Evolutionary conservation across 2,329 filamentous ascomycete genomes (phyloP).

Genomic region (Sclerotinia borealis): DNA sequence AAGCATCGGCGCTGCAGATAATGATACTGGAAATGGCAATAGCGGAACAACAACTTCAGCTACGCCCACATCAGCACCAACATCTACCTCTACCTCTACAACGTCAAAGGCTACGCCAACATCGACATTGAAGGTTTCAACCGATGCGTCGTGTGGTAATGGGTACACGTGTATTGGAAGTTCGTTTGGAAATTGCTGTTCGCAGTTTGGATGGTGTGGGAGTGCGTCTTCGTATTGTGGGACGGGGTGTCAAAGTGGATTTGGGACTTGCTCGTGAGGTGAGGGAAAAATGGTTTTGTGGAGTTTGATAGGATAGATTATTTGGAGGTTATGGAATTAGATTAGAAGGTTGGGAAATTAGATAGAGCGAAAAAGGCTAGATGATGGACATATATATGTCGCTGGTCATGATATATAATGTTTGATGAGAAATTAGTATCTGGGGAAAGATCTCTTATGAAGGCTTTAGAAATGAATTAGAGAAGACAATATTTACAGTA

Average conservation of each 20-base stretch:
- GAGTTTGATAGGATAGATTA: neutral
- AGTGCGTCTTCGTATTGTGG: neutral
- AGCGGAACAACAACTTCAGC: neutral
- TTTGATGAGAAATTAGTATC: neutral
- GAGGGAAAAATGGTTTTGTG: neutral
- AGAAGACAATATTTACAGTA: neutral
- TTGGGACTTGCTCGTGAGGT: constrained; percentile 2
- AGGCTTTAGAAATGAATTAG: neutral
- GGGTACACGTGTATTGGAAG: neutral
- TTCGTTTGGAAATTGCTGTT: constrained; percentile 5
- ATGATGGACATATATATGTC: too few relatives aligned
- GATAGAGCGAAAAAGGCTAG: too few relatives aligned
- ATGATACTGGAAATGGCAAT: neutral
- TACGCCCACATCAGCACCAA: neutral
- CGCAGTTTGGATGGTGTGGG: neutral
- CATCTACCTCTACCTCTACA: neutral
- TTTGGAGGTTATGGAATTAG: neutral
- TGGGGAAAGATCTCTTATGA: too few relatives aligned
- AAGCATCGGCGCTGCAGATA: constrained; percentile 7
- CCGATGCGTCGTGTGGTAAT: neutral
- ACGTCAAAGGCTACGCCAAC: neutral
- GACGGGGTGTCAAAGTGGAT: constrained; percentile 1
- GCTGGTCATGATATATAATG: neutral
- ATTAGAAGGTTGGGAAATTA: neutral
- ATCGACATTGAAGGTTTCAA: neutral